These are phyloP conservation scores for Wickerhamiella nectarea DNA, from an alignment of 805 yeast species.

Conservation along the genomic window DNA sequence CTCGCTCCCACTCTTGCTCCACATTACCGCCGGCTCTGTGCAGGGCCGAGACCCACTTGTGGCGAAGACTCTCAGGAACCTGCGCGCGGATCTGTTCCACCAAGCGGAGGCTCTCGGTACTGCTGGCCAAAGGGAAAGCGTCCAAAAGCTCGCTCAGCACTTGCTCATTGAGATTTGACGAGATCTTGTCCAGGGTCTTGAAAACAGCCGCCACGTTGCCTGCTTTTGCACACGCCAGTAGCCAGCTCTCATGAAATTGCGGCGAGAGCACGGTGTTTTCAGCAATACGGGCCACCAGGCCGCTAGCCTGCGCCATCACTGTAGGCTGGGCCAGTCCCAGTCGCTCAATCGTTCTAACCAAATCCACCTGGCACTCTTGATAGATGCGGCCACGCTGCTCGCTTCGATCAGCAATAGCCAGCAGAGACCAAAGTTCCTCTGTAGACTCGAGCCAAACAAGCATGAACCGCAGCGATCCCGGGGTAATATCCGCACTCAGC, in stretches of 20 bases:
- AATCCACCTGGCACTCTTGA: slow-evolving; percentile 18
- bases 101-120: neutral
- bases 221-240: slow-evolving; percentile 17
- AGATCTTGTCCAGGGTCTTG: slow-evolving; percentile 17
- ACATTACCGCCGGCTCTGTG: slow-evolving; percentile 17
- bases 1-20: slow-evolving; percentile 17
- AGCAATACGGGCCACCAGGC: slow-evolving; percentile 17
- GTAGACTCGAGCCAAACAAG: slow-evolving; percentile 16
- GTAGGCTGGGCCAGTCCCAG: slow-evolving; percentile 7
- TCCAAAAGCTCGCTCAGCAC: slow-evolving; percentile 17
- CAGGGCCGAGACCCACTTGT: slow-evolving; percentile 20
- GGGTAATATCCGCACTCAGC: slow-evolving; percentile 15
- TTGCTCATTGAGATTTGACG: neutral
- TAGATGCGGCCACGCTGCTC: slow-evolving; percentile 15
- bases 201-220: slow-evolving; percentile 22
- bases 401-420: slow-evolving; percentile 16
- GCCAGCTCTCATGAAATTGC: slow-evolving; percentile 17
- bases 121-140: slow-evolving; percentile 17
- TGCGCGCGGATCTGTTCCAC: slow-evolving; percentile 1
- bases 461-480: slow-evolving; percentile 19
- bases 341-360: slow-evolving; percentile 2
- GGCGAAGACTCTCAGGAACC: neutral
- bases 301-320: slow-evolving; percentile 22
- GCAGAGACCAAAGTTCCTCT: slow-evolving; percentile 21
- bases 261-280: slow-evolving; percentile 12